Evolutionary conservation across 208 protist species (phyloP), one percentile per base, ranked within the genome.

Genomic region (Crithidia thermophila): DNA sequence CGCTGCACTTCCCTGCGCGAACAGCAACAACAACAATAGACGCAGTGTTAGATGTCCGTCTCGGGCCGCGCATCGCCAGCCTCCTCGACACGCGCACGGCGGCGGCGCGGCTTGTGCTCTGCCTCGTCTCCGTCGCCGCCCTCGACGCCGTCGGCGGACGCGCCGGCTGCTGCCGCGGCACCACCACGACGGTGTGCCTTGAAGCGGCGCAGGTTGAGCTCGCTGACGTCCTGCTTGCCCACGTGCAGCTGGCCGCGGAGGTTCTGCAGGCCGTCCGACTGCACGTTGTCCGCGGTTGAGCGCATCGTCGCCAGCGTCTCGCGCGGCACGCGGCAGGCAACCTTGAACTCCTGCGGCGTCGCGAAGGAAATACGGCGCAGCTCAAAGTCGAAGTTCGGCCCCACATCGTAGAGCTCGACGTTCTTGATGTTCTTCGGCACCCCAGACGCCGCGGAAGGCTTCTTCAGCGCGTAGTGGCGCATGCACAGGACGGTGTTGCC

Each of bases 171-270:
- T 2, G 8, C 56, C 5, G 23, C 37, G 4, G 20, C 45, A 3
- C 14, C 49, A 25, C 71, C 53, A 30, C 64, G 50, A 43, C 82
- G 71, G 74, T 96, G 83, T 3, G 91, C 88, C 63, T 94, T 93
- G 71, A 96, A 96, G 42, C 88, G 80, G 11, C 91, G 88, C 9
- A 94, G 82, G 52, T 89, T 93, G 14, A 96, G 78, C 43, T 86
- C 77, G 10, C 67, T 49, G 0, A 93, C 63, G 63, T 93, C 81
- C 45, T 94, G 87, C 33, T 81, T 85, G 20, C 91, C 91, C 11
- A 96, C 86, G 75, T 96, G 91, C 5, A 96, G 72, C 64, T 96
- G 91, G 2, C 91, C 91, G 37, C 79, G 76, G 5, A 96, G 77
- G 71, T 94, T 94, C 31, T 84, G 61, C 71, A 94, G 82, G 7